These are phyloP conservation scores for Cinnamomum micranthum DNA, from an alignment of 164 flowering plant genomes.

Conservation along the genomic window DNA sequence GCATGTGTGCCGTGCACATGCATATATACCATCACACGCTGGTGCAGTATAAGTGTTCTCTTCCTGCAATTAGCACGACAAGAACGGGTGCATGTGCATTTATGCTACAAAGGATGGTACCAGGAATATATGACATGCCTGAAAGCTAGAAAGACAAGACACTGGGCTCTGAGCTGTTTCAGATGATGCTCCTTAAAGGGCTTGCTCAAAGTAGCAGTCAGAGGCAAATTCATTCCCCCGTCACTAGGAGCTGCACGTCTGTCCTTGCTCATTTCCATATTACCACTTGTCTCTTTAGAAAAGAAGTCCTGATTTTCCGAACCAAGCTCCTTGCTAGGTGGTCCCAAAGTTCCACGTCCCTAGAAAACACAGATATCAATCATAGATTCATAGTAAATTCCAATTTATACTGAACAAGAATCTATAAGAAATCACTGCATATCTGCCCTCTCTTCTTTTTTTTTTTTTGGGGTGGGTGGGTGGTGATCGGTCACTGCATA, in stretches of 20 bases:
- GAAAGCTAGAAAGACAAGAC: constrained; percentile 95
- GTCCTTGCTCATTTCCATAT: constrained; percentile 30
- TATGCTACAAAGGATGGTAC: background rate
- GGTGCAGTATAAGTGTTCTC: too few relatives aligned
- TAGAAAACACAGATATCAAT: constrained; percentile 10
- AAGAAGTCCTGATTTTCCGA: constrained; percentile 8
- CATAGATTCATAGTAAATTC: background rate
- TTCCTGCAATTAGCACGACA: background rate
- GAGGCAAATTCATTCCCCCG: constrained; percentile 43
- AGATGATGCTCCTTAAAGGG: constrained; percentile 93
- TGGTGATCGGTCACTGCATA: too few relatives aligned
- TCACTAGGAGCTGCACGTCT: constrained; percentile 42
- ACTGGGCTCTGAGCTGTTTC: constrained; percentile 98
- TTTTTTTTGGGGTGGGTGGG: too few relatives aligned
- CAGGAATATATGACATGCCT: constrained; percentile 34
- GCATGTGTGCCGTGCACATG: too few relatives aligned
- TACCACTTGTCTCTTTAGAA: constrained; percentile 21
- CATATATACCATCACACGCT: too few relatives aligned
- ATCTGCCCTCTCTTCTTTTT: background rate
- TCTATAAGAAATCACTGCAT: background rate
- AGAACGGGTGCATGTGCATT: background rate
- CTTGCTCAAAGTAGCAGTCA: constrained; percentile 32
- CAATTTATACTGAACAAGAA: background rate
- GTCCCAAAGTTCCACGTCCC: constrained; percentile 31
- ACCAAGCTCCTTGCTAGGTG: constrained; percentile 16